Evolutionary conservation across 2,329 filamentous ascomycete genomes (phyloP).

Genomic region (Delphinella strobiligena): DNA sequence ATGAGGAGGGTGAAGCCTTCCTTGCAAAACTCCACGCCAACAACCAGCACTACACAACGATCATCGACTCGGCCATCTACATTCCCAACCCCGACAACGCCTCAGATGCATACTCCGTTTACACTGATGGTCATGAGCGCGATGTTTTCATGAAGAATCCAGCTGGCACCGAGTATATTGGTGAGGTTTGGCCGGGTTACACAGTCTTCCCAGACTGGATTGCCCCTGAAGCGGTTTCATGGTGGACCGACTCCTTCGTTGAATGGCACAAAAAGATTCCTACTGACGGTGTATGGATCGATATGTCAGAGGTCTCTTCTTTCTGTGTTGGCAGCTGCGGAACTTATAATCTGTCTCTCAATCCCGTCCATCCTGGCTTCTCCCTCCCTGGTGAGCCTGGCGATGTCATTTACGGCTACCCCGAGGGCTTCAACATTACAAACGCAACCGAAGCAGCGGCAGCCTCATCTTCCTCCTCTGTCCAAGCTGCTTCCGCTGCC

Average conservation of each 20-base stretch:
- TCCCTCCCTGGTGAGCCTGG: constrained; percentile 52
- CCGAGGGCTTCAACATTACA: constrained; percentile 57
- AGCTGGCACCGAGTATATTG: constrained; percentile 25
- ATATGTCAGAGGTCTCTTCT: constrained; percentile 50
- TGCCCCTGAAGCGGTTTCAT: constrained; percentile 45
- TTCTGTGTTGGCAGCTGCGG: constrained; percentile 65
- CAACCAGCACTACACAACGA: constrained; percentile 48
- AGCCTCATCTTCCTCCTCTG: constrained; percentile 39
- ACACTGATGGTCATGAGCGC: constrained; percentile 20
- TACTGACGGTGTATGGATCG: constrained; percentile 46
- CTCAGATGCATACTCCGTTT: constrained; percentile 45
- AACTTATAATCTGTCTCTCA: constrained; percentile 48
- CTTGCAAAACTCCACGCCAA: constrained; percentile 40
- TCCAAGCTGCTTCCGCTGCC: constrained; percentile 18
- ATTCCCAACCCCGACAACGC: constrained; percentile 58
- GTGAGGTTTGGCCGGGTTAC: constrained; percentile 53
- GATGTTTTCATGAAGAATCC: constrained; percentile 24
- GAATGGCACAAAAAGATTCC: constrained; percentile 41
- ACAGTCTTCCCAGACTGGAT: constrained; percentile 52
- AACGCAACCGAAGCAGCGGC: constrained; percentile 56
- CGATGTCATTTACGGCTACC: constrained; percentile 48
- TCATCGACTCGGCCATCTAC: constrained; percentile 56
- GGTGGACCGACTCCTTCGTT: constrained; percentile 45
- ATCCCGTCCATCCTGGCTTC: constrained; percentile 58
- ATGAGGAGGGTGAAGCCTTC: constrained; percentile 38